Evolutionary conservation across 1,284 basidiomycete genomes (phyloP).

Genomic region (Sphaerobolus stellatus): DNA sequence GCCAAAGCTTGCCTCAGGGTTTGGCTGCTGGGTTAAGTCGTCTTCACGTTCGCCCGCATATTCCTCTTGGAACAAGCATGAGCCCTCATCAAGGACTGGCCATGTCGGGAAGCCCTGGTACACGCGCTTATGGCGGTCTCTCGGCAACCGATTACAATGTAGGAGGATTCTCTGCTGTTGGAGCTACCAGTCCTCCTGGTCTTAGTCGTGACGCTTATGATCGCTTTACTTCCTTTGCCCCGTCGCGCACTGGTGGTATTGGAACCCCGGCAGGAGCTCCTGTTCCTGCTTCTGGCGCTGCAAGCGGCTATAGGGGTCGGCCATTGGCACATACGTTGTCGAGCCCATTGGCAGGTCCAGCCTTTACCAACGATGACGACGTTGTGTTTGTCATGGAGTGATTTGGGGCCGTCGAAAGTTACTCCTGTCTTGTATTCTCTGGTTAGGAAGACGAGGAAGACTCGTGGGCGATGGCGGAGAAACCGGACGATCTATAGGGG

Average conservation of each 20-base stretch:
- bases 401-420: slow-evolving; percentile 1
- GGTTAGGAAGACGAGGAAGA: too few relatives aligned
- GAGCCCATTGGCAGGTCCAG: slow-evolving; percentile 59
- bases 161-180: too few relatives aligned
- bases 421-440: not conserved
- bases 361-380: slow-evolving; percentile 58
- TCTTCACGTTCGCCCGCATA: slow-evolving; percentile 70
- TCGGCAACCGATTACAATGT: too few relatives aligned
- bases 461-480: not conserved
- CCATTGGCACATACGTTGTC: slow-evolving; percentile 19
- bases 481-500: too few relatives aligned
- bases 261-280: slow-evolving; percentile 7
- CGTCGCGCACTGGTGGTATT: slow-evolving; percentile 11
- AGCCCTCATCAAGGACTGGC: slow-evolving; percentile 14
- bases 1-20: slow-evolving; percentile 84
- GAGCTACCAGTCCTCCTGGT: slow-evolving; percentile 8
- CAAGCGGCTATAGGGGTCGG: slow-evolving; percentile 10
- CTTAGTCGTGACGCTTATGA: slow-evolving; percentile 12
- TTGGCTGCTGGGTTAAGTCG: slow-evolving; percentile 83
- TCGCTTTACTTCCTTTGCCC: slow-evolving; percentile 13
- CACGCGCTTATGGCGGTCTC: slow-evolving; percentile 26
- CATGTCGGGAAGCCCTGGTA: slow-evolving; percentile 13
- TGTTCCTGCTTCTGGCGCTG: slow-evolving; percentile 2
- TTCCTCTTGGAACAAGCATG: slow-evolving; percentile 26
- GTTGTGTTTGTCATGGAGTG: slow-evolving; percentile 68